Conservation (phyloP, 2,329 filamentous ascomycete genomes). For the Ophiostoma ips region DNA sequence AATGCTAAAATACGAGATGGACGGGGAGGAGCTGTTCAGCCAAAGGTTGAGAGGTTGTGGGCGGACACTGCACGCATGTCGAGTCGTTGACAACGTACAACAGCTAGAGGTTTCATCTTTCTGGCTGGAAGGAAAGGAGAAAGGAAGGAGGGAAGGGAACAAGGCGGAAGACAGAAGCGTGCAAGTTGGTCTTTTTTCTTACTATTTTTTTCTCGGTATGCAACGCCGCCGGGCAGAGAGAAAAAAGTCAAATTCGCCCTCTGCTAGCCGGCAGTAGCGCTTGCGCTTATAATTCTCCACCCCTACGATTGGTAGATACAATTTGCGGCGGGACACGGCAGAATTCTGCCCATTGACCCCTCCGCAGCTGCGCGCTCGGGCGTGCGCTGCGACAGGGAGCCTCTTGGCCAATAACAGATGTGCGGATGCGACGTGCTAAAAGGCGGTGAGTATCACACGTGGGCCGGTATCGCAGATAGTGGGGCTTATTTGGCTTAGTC, state of each 20-base stretch:
- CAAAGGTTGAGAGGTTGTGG: not conserved
- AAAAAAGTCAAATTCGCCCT: not conserved
- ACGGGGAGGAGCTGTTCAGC: constrained; percentile 1
- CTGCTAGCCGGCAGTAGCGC: not conserved
- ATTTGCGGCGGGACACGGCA: no score
- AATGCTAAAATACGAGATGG: not conserved
- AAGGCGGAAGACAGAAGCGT: not conserved
- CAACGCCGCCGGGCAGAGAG: not conserved
- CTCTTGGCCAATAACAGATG: no score
- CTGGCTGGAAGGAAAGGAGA: not conserved
- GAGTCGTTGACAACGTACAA: not conserved
- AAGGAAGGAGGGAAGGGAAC: not conserved
- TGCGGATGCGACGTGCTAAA: no score
- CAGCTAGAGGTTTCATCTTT: not conserved
- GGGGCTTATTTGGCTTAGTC: no score
- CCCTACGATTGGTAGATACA: no score
- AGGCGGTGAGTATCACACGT: no score
- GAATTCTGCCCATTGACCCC: no score
- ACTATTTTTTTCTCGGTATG: not conserved
- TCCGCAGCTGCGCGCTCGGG: no score
- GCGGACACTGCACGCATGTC: constrained; percentile 1
- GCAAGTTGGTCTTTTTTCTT: not conserved
- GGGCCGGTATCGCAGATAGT: no score
- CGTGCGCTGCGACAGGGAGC: no score
- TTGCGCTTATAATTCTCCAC: no score